Conservation (phyloP, 805 yeast species). For the Kazachstania kunashirensis region DNA sequence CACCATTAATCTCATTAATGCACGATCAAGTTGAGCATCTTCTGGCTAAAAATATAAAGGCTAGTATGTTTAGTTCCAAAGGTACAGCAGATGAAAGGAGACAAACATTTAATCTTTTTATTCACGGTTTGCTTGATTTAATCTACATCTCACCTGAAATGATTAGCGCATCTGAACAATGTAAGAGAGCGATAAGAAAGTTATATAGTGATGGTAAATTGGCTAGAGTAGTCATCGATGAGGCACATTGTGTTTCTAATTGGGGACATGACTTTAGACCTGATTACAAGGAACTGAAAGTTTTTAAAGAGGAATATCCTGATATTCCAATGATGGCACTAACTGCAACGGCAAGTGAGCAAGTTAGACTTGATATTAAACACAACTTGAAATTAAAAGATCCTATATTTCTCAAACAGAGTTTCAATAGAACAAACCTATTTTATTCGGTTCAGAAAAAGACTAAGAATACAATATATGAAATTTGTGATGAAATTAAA, state of each 20-base stretch:
- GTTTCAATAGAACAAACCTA: conserved; percentile 84
- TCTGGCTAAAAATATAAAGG: conserved; percentile 54
- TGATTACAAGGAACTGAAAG: conserved; percentile 74
- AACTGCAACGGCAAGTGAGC: conserved; percentile 95
- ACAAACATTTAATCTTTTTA: conserved; percentile 52
- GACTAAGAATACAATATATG: conserved; percentile 43
- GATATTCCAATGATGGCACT: conserved; percentile 88
- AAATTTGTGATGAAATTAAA: conserved; percentile 49
- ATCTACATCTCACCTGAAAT: conserved; percentile 93
- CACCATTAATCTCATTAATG: conserved; percentile 94
- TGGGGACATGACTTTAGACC: conserved; percentile 99
- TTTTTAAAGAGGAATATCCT: conserved; percentile 67
- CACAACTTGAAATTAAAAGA: conserved; percentile 59
- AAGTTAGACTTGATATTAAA: conserved; percentile 76
- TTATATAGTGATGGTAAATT: conserved; percentile 48
- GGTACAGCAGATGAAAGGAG: conserved; percentile 56
- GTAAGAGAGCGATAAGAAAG: conserved; percentile 52
- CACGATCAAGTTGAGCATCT: conserved; percentile 92
- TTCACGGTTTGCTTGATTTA: conserved; percentile 59
- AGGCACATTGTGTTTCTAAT: conserved; percentile 95
- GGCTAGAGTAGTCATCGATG: conserved; percentile 90
- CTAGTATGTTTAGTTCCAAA: conserved; percentile 83
- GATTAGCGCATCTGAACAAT: conserved; percentile 67
- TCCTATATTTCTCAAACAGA: conserved; percentile 71
- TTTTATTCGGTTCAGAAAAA: conserved; percentile 71